phyloP scores from a whole-genome alignment of 2,329 filamentous ascomycete genomes.

The Pseudogymnoascus sp. region DNA sequence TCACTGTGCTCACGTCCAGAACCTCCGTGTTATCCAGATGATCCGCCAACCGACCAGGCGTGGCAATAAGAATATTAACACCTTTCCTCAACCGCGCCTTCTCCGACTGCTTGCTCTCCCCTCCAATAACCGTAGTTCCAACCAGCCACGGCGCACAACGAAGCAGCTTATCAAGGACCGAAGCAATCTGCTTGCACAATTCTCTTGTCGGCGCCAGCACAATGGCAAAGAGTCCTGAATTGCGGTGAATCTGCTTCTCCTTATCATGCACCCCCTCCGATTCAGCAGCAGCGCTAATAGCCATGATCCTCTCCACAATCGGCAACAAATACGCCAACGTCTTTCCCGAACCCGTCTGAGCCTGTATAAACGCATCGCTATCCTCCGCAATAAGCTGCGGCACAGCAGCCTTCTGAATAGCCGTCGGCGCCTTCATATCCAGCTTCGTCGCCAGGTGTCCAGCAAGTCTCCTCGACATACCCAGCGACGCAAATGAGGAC shows the following conservation, averaged over 20 bases:
- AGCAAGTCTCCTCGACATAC: conserved; percentile 73
- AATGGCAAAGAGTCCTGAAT: conserved; percentile 88
- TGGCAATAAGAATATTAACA: conserved; percentile 91
- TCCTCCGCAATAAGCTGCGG: conserved; percentile 73
- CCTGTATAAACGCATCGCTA: conserved; percentile 90
- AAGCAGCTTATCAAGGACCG: conserved; percentile 77
- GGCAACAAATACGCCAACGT: conserved; percentile 93
- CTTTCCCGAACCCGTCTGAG: conserved; percentile 95
- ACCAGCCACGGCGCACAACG: conserved; percentile 93
- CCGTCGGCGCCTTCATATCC: conserved; percentile 82
- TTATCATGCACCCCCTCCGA: conserved; percentile 41
- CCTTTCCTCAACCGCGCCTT: conserved; percentile 92
- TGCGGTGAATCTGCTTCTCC: conserved; percentile 60
- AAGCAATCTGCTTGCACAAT: conserved; percentile 86
- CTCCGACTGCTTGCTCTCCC: conserved; percentile 69
- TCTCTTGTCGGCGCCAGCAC: conserved; percentile 92
- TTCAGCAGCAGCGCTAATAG: conserved; percentile 56
- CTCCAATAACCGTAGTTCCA: conserved; percentile 71
- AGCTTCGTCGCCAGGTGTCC: conserved; percentile 80
- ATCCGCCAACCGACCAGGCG: conserved; percentile 83
- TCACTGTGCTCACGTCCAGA: conserved; percentile 77
- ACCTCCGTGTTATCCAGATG: conserved; percentile 90
- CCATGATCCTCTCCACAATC: conserved; percentile 80
- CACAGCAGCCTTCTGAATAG: conserved; percentile 87
- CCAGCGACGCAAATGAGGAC: conserved; percentile 79